Evolutionary conservation across 495 filamentous ascomycete genomes (phyloP), one percentile per base, ranked within the genome.

Genomic region (Corynascus novoguineensis): DNA sequence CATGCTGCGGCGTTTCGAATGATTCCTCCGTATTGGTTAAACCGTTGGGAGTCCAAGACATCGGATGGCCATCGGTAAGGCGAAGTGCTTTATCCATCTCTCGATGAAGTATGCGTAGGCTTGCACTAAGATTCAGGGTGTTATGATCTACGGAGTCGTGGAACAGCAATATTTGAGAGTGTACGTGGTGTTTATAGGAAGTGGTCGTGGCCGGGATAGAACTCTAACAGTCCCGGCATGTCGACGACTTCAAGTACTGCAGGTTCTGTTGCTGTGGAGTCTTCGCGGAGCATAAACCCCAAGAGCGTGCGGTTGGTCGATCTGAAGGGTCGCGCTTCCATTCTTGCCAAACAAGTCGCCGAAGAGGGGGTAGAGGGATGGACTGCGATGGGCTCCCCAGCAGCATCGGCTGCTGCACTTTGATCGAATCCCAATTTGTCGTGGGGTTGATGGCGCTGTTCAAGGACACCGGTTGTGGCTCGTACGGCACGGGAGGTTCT

Each of bases 31-130:
- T 21, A n/a, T 41, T 17, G 3, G 9, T 17, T 17, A 59, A 45
- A 34, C 32, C 55, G 9, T 57, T 34, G 24, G 59, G 37, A 15
- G 25, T 56, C 57, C 62, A 67, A 25, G 59, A 57, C 62, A 57
- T 61, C 15, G 62, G 47, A 19, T 59, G 55, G 10, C 24, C n/a
- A 27, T 41, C 37, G 7, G 21, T 41, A 17, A 17, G 9, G n/a
- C 3, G 17, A 41, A 41, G 37, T 21, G n/a, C 15, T 41, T 41
- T 17, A 17, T 15, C 37, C 37, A 41, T 41, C 21, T n/a, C 27
- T 40, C n/a, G n/a, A 29, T n/a, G 14, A n/a, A 29, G 25, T 15
- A 17, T 22, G 21, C 9, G 24, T 21, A 19, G 7, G n/a, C 21
- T 24, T 12, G 21, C 24, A 24, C n/a, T 21, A 17, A 41, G n/a